Base-by-base conservation (phyloP, 495 filamentous ascomycete species). In the Penicillium egyptiacum region DNA sequence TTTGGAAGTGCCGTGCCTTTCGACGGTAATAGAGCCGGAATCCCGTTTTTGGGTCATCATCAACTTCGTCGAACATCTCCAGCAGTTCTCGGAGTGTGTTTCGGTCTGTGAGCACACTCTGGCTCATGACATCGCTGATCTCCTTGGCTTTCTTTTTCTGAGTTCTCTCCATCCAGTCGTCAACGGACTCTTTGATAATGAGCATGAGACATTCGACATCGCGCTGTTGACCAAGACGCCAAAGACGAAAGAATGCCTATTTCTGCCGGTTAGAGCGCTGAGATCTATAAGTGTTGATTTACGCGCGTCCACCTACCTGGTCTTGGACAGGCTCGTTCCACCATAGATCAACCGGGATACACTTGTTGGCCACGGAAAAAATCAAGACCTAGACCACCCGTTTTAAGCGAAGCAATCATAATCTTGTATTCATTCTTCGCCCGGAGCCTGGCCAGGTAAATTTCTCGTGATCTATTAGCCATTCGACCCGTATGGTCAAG, bases 221-320 rank as follows among this genome's bases (percentile, higher is more conserved):
- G 14, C 47, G 47, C 5, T 20, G 2, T 50, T 50, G 47, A 0
- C 47, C 47, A 22, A 50, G n/a, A 33, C 47, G 47, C 28, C 31
- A 35, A 33, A 50, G 47, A 14, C 47, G 28, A 5, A 31, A 50
- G 31, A 33, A 50, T 50, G 47, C 47, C 47, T 50, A 14, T 2
- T 4, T 1, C 30, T 46, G 7, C 3, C 3, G 4, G 14, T 28
- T n/a, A 45, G 23, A 28, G 17, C 0, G n/a, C 23, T 11, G 0
- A 3, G 8, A 28, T 17, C 12, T 14, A 0, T 5, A 12, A 5
- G 2, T 26, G 9, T 22, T 8, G 1, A 12, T n/a, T 28, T 16
- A 4, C 16, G n/a, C 26, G 8, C 16, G 17, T 19, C 12, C 7
- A 46, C 44, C 0, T 46, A 46, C 44, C 44, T 46, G 44, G 14